Conservation (phyloP, 345 rosid species). For the Aquilaria sinensis region DNA sequence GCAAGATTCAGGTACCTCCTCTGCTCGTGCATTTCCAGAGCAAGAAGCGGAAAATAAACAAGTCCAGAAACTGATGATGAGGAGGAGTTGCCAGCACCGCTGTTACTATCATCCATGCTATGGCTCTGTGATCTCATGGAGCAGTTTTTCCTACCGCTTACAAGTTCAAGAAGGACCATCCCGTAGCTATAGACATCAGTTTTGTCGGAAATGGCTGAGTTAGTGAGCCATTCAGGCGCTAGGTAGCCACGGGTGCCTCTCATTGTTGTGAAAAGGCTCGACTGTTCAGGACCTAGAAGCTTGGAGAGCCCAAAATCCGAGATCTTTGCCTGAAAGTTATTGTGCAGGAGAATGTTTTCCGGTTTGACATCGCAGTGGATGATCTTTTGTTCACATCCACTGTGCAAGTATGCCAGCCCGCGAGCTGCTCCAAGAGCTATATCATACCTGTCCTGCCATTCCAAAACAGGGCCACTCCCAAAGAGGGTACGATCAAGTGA, state of each 20-base stretch:
- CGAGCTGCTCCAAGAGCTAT: slow-evolving; percentile 75
- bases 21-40: slow-evolving; percentile 83
- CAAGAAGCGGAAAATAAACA: slow-evolving; percentile 70
- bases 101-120: slow-evolving; percentile 30
- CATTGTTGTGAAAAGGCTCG: slow-evolving; percentile 68
- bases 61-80: slow-evolving; percentile 32
- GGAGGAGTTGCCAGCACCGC: slow-evolving; percentile 29
- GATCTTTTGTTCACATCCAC: slow-evolving; percentile 66
- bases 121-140: slow-evolving; percentile 35
- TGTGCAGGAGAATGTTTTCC: slow-evolving; percentile 64
- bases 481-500: slow-evolving; percentile 58
- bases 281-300: slow-evolving; percentile 57
- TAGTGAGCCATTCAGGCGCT: slow-evolving; percentile 85
- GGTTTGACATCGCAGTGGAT: slow-evolving; percentile 76
- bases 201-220: slow-evolving; percentile 70
- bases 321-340: slow-evolving; percentile 58
- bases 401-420: slow-evolving; percentile 69
- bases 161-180: slow-evolving; percentile 72
- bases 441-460: slow-evolving; percentile 73
- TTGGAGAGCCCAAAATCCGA: slow-evolving; percentile 77
- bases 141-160: slow-evolving; percentile 74
- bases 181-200: slow-evolving; percentile 85
- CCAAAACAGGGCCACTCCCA: slow-evolving; percentile 44
- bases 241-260: slow-evolving; percentile 86
- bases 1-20: slow-evolving; percentile 70